phyloP scores from a whole-genome alignment of 805 yeast species.

The Candida sakaeoensis region DNA sequence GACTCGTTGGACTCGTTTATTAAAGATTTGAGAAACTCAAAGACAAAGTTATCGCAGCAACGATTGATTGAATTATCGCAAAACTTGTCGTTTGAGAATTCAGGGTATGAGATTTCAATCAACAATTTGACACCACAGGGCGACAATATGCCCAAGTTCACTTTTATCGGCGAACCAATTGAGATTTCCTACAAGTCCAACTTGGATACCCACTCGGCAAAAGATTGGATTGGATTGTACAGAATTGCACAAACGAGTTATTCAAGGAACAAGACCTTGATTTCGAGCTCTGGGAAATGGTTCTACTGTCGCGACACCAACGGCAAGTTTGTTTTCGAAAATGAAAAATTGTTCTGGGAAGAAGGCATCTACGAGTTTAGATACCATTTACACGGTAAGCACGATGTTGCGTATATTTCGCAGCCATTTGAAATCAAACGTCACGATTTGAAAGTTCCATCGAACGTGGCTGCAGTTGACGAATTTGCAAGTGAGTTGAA shows the following conservation, averaged over 20 bases:
- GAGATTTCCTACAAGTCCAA: constrained; percentile 55
- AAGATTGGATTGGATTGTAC: constrained; percentile 79
- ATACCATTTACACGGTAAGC: constrained; percentile 63
- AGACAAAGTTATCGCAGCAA: constrained; percentile 28
- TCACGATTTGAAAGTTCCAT: constrained; percentile 36
- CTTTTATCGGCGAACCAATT: constrained; percentile 51
- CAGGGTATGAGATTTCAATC: constrained; percentile 29
- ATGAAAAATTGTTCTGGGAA: constrained; percentile 53
- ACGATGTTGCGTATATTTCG: constrained; percentile 64
- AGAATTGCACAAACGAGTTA: constrained; percentile 56
- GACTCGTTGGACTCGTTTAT: constrained; percentile 47
- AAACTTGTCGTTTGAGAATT: constrained; percentile 33
- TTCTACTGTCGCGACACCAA: constrained; percentile 24
- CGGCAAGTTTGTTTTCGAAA: constrained; percentile 50
- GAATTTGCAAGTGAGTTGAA: constrained; percentile 31
- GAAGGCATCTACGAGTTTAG: constrained; percentile 73
- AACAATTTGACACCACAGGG: constrained; percentile 16
- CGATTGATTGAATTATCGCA: constrained; percentile 39
- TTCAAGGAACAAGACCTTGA: constrained; percentile 51
- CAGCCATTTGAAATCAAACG: constrained; percentile 60
- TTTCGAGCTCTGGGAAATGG: constrained; percentile 71
- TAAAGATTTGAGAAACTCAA: constrained; percentile 35
- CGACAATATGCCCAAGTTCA: constrained; percentile 9
- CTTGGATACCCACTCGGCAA: constrained; percentile 34
- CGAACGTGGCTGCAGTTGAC: constrained; percentile 21